phyloP scores from a whole-genome alignment of 169 alveolate species.

The Perkinsus chesapeaki region DNA sequence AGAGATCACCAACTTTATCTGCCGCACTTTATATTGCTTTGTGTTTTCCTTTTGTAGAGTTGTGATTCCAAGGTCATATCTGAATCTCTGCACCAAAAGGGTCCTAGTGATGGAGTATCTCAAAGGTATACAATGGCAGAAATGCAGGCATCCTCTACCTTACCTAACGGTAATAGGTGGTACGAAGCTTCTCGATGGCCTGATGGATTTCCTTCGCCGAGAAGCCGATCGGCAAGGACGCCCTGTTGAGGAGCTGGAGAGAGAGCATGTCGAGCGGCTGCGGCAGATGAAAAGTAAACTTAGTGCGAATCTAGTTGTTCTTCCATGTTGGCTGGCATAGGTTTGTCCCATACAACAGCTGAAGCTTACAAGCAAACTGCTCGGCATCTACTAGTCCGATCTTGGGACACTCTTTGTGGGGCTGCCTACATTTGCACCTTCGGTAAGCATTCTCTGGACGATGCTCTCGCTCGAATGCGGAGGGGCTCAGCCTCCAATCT shows the following conservation, averaged over 20 bases:
- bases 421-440: background rate
- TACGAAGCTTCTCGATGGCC: background rate
- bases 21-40: background rate
- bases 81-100: background rate
- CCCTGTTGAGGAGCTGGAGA: background rate
- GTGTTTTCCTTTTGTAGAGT: background rate
- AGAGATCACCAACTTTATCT: too few relatives aligned
- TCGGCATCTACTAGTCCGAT: background rate
- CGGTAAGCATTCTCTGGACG: too few relatives aligned
- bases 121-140: background rate
- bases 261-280: background rate
- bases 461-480: too few relatives aligned
- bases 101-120: constrained; percentile 1
- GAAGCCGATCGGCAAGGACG: background rate
- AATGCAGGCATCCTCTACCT: background rate
- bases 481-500: too few relatives aligned
- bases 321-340: background rate
- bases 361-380: background rate
- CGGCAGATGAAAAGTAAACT: background rate
- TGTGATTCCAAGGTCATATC: background rate
- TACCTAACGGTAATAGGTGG: background rate
- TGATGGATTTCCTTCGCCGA: background rate
- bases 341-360: background rate
- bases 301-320: background rate
- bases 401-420: background rate